A percentile compares a stretch with the other conserved stretches of the same genome.
Evolutionary conservation across 208 protist species (phyloP).

Genomic region (Angomonas ambiguus): DNA sequence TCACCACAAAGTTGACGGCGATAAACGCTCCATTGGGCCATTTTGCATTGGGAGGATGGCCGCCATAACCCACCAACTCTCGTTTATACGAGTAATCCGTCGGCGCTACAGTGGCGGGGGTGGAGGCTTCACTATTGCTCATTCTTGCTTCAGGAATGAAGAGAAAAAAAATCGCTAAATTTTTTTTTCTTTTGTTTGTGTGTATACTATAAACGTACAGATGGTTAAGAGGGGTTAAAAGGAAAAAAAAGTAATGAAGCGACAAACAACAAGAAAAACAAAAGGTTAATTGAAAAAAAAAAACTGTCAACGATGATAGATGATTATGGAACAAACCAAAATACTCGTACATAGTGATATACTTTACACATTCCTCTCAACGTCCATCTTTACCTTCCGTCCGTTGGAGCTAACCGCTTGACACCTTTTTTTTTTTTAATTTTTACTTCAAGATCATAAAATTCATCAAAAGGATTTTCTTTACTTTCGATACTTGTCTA

Average conservation of each 20-base stretch:
- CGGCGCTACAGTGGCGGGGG: background rate
- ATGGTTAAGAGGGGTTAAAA: no score
- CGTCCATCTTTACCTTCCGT: no score
- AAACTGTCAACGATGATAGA: no score
- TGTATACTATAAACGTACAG: background rate
- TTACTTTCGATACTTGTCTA: slow-evolving; percentile 12
- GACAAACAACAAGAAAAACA: no score
- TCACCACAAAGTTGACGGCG: slow-evolving; percentile 31
- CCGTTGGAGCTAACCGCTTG: no score
- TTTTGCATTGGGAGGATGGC: slow-evolving; percentile 12
- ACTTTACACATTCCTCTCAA: no score
- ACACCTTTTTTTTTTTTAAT: no score
- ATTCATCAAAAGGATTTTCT: background rate
- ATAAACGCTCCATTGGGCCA: slow-evolving; percentile 22
- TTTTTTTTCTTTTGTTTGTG: slow-evolving; percentile 5
- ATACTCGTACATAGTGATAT: no score
- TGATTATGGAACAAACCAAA: no score
- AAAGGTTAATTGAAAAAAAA: no score
- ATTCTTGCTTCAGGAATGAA: background rate
- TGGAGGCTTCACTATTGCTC: background rate
- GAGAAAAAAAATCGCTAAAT: background rate
- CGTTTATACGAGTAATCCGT: slow-evolving; percentile 19
- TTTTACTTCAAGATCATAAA: no score
- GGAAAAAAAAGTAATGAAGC: no score
- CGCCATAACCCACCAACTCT: slow-evolving; percentile 30